These are phyloP conservation scores for Gloeopeniophorella convolvens DNA, from an alignment of 768 basidiomycete species.

Conservation along the genomic window DNA sequence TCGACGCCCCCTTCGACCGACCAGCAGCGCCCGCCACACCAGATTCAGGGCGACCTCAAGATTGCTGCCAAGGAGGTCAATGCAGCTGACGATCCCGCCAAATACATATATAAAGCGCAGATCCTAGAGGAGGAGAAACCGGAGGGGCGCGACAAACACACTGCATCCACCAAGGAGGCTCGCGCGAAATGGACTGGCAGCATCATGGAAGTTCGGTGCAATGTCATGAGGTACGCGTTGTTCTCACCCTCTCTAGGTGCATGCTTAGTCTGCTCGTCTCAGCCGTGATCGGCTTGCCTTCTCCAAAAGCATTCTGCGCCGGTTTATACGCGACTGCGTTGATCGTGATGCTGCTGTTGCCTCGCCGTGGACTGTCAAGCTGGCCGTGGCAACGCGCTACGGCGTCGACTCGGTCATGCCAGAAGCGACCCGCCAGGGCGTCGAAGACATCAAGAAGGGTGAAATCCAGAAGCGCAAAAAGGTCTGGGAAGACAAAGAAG, in stretches of 20 bases:
- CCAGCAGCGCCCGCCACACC: slow-evolving; percentile 52
- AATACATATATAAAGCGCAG: slow-evolving; percentile 85
- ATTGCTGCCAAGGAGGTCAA: slow-evolving; percentile 64
- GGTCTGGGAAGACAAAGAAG: slow-evolving; percentile 84
- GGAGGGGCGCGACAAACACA: slow-evolving; percentile 55
- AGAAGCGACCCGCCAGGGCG: slow-evolving; percentile 71
- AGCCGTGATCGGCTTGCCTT: slow-evolving; percentile 95
- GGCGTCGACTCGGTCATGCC: slow-evolving; percentile 84
- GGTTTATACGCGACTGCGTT: slow-evolving; percentile 94
- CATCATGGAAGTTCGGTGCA: slow-evolving; percentile 76
- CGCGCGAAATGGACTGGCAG: slow-evolving; percentile 67
- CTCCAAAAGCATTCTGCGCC: slow-evolving; percentile 93
- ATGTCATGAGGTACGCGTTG: slow-evolving; percentile 63
- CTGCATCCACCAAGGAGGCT: slow-evolving; percentile 43
- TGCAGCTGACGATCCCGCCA: slow-evolving; percentile 65
- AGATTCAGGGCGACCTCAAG: slow-evolving; percentile 74
- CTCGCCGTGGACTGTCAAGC: slow-evolving; percentile 94
- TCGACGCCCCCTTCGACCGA: slow-evolving; percentile 31
- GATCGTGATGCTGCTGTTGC: slow-evolving; percentile 88
- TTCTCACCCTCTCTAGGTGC: slow-evolving; percentile 1
- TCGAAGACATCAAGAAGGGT: slow-evolving; percentile 74
- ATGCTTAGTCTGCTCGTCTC: slow-evolving; percentile 5
- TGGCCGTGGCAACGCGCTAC: slow-evolving; percentile 74
- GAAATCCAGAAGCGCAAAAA: slow-evolving; percentile 94
- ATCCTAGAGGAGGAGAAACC: slow-evolving; percentile 70